Conservation (phyloP, 2,329 filamentous ascomycete species). For the Fusarium lateritium region DNA sequence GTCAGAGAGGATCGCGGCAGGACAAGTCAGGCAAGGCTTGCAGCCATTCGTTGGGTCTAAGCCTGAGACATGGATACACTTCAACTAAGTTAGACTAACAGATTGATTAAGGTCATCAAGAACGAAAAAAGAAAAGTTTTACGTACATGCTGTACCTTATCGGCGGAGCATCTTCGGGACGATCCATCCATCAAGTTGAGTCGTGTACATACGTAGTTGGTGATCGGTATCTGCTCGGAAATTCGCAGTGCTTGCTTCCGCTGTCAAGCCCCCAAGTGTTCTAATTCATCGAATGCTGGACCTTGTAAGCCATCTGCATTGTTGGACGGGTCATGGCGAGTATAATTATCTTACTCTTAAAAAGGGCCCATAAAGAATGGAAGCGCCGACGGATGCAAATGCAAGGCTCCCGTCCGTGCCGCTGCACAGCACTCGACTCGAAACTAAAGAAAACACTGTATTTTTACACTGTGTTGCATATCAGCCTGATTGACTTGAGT, state of each 20-base stretch:
- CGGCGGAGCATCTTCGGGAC: constrained; percentile 49
- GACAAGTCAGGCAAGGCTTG: constrained; percentile 31
- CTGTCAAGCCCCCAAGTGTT: neutral
- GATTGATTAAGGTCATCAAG: constrained; percentile 23
- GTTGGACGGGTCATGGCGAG: neutral
- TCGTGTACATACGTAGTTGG: constrained; percentile 25
- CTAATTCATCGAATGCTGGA: constrained; percentile 3
- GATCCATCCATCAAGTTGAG: constrained; percentile 34
- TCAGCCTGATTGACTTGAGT: constrained; percentile 29
- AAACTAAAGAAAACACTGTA: constrained; percentile 1
- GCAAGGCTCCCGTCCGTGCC: constrained; percentile 36
- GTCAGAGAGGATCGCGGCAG: constrained; percentile 34
- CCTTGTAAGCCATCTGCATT: constrained; percentile 20
- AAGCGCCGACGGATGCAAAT: constrained; percentile 23
- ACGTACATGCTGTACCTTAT: constrained; percentile 41
- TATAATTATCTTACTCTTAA: constrained; percentile 15
- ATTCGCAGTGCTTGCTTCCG: constrained; percentile 29
- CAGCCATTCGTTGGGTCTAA: constrained; percentile 31
- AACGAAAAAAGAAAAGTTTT: constrained; percentile 39
- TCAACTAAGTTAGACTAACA: constrained; percentile 22
- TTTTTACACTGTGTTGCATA: constrained; percentile 2
- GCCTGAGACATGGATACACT: constrained; percentile 28
- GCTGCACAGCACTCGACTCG: constrained; percentile 6
- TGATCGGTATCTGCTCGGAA: constrained; percentile 37
- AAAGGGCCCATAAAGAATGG: constrained; percentile 29